Percentiles rank a stretch among this genome's conserved stretches.
Evolutionary conservation across 352 stramenopile genomes (phyloP).

Genomic region (Pythium plurisporium): DNA sequence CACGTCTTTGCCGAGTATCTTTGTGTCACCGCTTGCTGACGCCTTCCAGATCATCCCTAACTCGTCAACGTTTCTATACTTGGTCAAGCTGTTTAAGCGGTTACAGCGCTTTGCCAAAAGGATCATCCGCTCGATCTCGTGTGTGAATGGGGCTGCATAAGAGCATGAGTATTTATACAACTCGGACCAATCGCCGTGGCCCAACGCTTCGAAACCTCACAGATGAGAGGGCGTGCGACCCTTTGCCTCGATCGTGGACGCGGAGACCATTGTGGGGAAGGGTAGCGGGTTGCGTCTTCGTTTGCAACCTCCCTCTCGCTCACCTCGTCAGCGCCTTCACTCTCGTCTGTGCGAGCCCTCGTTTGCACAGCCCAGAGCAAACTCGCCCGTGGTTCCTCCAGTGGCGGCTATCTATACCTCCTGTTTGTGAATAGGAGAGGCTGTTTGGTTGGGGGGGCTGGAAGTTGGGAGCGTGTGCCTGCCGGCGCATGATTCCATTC

Average conservation of each 20-base stretch:
- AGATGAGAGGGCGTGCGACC: no score
- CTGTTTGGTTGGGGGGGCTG: not conserved
- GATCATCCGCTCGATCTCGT: no score
- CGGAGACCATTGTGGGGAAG: no score
- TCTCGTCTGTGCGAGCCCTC: constrained; percentile 5
- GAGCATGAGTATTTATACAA: constrained; percentile 4
- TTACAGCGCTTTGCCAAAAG: not conserved
- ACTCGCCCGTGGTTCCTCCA: not conserved
- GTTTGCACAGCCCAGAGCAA: not conserved
- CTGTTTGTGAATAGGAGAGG: not conserved
- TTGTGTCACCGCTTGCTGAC: no score
- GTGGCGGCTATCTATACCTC: constrained; percentile 8
- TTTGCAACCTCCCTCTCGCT: no score
- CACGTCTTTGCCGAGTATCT: no score
- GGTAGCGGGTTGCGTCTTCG: no score
- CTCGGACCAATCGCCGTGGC: not conserved
- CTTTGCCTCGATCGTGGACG: no score
- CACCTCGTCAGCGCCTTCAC: not conserved
- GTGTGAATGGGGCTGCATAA: no score
- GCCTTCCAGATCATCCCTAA: no score
- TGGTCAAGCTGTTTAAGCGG: no score
- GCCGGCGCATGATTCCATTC: constrained; percentile 62
- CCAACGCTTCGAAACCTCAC: not conserved
- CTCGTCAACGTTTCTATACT: no score
- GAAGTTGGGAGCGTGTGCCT: not conserved